phyloP scores from a whole-genome alignment of 2,329 filamentous ascomycete genomes.

The Verticillium tricorpus region DNA sequence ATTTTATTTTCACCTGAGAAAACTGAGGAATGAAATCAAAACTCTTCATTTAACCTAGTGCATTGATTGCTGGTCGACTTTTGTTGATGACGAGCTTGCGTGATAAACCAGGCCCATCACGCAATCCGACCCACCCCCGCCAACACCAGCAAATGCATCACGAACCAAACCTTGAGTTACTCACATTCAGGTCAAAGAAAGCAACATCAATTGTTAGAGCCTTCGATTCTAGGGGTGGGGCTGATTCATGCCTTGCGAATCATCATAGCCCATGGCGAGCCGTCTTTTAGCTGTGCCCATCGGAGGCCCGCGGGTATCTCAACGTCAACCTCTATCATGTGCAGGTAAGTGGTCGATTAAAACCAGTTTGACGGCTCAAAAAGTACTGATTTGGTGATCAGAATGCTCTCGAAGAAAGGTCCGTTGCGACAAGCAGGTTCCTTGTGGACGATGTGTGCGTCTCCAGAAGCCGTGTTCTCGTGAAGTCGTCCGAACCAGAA shows the following conservation, averaged over 20 bases:
- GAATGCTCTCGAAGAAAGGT: conserved; percentile 15
- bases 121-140: too few relatives aligned
- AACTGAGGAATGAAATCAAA: too few relatives aligned
- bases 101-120: too few relatives aligned
- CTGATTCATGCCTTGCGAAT: background rate
- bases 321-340: background rate
- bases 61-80: too few relatives aligned
- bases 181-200: too few relatives aligned
- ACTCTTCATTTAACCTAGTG: too few relatives aligned
- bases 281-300: too few relatives aligned
- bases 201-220: too few relatives aligned
- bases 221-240: too few relatives aligned
- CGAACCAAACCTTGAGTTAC: too few relatives aligned
- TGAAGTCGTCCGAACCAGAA: conserved; percentile 8
- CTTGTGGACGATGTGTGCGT: conserved; percentile 12
- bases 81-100: too few relatives aligned
- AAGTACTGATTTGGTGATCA: background rate
- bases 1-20: too few relatives aligned
- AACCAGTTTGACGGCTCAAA: background rate
- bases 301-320: background rate
- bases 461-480: conserved; percentile 6
- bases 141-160: conserved; percentile 5
- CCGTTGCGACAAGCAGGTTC: conserved; percentile 14
- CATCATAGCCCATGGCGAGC: background rate
- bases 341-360: background rate